Conservation (phyloP, 495 filamentous ascomycete genomes). For the Beverwykella pulmonaria region DNA sequence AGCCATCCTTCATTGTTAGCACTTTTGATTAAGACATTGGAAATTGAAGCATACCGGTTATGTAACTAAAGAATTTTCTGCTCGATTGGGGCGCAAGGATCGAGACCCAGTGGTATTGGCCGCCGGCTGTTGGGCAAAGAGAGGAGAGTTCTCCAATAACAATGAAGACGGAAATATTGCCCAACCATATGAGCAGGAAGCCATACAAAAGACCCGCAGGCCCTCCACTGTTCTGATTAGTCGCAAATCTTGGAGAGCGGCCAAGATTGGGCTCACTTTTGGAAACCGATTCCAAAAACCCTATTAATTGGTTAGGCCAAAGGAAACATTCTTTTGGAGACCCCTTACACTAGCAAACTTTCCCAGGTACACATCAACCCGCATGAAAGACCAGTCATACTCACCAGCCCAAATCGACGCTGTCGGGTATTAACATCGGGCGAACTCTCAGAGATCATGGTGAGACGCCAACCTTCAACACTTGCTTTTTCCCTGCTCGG, state of each 20-base stretch:
- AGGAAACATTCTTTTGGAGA: background rate
- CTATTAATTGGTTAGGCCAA: constrained; percentile 7
- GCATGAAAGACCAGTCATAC: constrained; percentile 31
- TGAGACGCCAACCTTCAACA: constrained; percentile 19
- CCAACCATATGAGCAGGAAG: constrained; percentile 26
- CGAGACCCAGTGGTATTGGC: constrained; percentile 46
- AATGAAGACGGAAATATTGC: constrained; percentile 30
- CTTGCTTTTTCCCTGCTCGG: constrained; percentile 23
- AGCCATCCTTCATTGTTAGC: constrained; percentile 55
- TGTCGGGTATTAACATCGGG: background rate
- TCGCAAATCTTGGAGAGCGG: background rate
- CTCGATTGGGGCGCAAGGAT: constrained; percentile 23
- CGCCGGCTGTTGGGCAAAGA: constrained; percentile 26
- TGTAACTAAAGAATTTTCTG: constrained; percentile 29
- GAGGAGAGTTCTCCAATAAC: constrained; percentile 25
- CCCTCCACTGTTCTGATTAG: constrained; percentile 23
- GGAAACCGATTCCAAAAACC: constrained; percentile 20
- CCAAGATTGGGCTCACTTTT: constrained; percentile 14
- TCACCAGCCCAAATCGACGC: constrained; percentile 31
- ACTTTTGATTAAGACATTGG: background rate
- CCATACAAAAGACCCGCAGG: constrained; percentile 33
- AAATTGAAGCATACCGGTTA: constrained; percentile 17
- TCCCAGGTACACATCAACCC: constrained; percentile 36
- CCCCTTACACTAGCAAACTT: constrained; percentile 26
- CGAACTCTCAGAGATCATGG: background rate